Evolutionary conservation across 805 yeast species (phyloP).

Genomic region (Lachancea meyersii): DNA sequence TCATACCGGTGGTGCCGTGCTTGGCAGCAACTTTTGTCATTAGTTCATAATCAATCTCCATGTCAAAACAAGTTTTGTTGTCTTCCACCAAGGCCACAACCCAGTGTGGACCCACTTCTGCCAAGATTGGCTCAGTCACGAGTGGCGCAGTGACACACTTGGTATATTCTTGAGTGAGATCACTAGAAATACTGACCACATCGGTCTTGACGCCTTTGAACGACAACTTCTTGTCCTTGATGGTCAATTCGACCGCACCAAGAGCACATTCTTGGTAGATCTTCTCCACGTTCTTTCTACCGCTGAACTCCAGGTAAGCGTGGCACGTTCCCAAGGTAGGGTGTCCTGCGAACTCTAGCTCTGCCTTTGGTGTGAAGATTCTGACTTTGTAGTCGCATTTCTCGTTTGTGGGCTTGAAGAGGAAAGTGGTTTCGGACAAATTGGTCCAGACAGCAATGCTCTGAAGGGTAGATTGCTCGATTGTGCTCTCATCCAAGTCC

Average conservation of each 20-base stretch:
- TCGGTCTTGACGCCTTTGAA: constrained; percentile 27
- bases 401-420: constrained; percentile 36
- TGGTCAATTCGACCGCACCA: constrained; percentile 37
- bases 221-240: constrained; percentile 22
- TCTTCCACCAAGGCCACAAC: constrained; percentile 32
- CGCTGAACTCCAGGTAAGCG: constrained; percentile 39
- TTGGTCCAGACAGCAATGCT: constrained; percentile 54
- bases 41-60: constrained; percentile 30
- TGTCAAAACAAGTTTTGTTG: constrained; percentile 31
- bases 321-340: constrained; percentile 51
- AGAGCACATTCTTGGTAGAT: constrained; percentile 41
- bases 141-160: constrained; percentile 11
- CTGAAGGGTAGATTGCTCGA: constrained; percentile 40
- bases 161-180: constrained; percentile 10
- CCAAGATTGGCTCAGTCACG: constrained; percentile 23
- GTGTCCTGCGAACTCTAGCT: constrained; percentile 60
- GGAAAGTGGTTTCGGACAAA: constrained; percentile 52
- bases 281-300: constrained; percentile 21
- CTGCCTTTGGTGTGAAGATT: constrained; percentile 43
- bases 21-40: constrained; percentile 19
- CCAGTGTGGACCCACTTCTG: constrained; percentile 47
- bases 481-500: constrained; percentile 14
- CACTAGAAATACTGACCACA: constrained; percentile 13
- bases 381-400: constrained; percentile 40
- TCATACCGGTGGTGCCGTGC: constrained; percentile 33